These are phyloP conservation scores for Backusella mclennaniae DNA, from an alignment of 192 early-diverging fungal species.

Conservation along the genomic window DNA sequence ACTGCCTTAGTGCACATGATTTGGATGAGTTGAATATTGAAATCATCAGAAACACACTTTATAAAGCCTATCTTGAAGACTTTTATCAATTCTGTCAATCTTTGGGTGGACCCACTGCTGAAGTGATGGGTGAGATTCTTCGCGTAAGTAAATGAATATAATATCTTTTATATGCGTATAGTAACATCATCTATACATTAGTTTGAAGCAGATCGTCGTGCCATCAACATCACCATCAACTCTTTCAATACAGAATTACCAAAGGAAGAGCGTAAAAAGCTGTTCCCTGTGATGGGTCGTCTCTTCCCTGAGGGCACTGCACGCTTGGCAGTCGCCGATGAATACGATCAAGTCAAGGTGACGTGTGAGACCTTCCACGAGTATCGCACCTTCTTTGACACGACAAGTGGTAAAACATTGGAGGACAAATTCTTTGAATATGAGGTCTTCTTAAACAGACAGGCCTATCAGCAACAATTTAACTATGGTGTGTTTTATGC, in stretches of 20 bases:
- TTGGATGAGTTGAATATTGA: conserved; percentile 99
- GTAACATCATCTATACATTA: conserved; percentile 15
- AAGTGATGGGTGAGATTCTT: conserved; percentile 93
- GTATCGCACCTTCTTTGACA: conserved; percentile 86
- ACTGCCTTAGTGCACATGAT: conserved; percentile 95
- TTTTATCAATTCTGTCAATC: conserved; percentile 88
- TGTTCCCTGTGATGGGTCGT: conserved; percentile 89
- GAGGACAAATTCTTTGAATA: conserved; percentile 96
- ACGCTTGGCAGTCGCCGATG: conserved; percentile 84
- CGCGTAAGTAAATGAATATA: conserved; percentile 49
- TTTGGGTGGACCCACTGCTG: conserved; percentile 81
- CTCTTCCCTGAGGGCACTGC: conserved; percentile 91
- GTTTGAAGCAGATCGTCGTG: conserved; percentile 98
- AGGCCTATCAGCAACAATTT: conserved; percentile 95
- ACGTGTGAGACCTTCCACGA: conserved; percentile 84
- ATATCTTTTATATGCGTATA: too few relatives aligned
- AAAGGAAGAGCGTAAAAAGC: conserved; percentile 94
- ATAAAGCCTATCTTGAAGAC: conserved; percentile 99
- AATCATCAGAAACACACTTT: conserved; percentile 98
- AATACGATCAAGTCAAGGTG: conserved; percentile 90
- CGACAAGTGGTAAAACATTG: conserved; percentile 58
- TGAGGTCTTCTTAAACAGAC: conserved; percentile 93
- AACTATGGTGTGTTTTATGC: conserved; percentile 95
- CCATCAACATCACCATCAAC: conserved; percentile 99
- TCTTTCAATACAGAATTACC: conserved; percentile 96